phyloP scores from a whole-genome alignment of 2,329 filamentous ascomycete genomes.

The Exophiala alcalophila region DNA sequence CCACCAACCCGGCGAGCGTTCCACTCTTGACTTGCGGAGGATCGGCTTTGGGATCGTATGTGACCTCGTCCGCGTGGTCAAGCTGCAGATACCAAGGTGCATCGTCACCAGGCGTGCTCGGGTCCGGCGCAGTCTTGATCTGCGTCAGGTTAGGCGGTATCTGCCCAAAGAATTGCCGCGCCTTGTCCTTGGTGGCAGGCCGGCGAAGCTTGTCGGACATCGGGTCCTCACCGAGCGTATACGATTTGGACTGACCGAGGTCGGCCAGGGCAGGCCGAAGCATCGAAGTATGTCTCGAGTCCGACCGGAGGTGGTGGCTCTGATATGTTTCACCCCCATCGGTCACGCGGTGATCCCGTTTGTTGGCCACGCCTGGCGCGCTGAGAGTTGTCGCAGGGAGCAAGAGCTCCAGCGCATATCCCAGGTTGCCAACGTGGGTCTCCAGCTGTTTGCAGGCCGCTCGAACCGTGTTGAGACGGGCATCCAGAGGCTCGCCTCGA shows the following conservation, averaged over 20 bases:
- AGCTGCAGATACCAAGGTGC: constrained; percentile 79
- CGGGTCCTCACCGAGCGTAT: constrained; percentile 37
- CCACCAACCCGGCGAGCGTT: constrained; percentile 81
- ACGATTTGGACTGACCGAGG: constrained; percentile 47
- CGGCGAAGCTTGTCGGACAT: constrained; percentile 40
- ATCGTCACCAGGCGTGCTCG: constrained; percentile 61
- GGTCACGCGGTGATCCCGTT: constrained; percentile 43
- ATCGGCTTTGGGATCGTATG: constrained; percentile 79
- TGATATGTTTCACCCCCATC: constrained; percentile 46
- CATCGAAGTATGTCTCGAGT: constrained; percentile 37
- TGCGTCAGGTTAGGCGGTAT: constrained; percentile 39
- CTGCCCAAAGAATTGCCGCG: constrained; percentile 48
- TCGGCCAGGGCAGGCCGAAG: constrained; percentile 36
- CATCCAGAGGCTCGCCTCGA: constrained; percentile 85
- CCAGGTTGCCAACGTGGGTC: constrained; percentile 79
- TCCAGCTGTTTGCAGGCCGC: constrained; percentile 77
- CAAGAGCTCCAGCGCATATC: constrained; percentile 81
- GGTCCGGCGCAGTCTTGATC: constrained; percentile 17
- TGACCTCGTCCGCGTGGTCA: constrained; percentile 83
- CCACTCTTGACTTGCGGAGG: constrained; percentile 80
- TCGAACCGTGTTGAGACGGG: constrained; percentile 76
- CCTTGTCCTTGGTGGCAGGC: constrained; percentile 43
- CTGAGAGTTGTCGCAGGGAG: constrained; percentile 70
- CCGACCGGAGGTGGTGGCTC: constrained; percentile 53
- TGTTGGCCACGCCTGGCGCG: constrained; percentile 51